Evolutionary conservation across 352 stramenopile species (phyloP).

Genomic region (Phytophthora meadii): DNA sequence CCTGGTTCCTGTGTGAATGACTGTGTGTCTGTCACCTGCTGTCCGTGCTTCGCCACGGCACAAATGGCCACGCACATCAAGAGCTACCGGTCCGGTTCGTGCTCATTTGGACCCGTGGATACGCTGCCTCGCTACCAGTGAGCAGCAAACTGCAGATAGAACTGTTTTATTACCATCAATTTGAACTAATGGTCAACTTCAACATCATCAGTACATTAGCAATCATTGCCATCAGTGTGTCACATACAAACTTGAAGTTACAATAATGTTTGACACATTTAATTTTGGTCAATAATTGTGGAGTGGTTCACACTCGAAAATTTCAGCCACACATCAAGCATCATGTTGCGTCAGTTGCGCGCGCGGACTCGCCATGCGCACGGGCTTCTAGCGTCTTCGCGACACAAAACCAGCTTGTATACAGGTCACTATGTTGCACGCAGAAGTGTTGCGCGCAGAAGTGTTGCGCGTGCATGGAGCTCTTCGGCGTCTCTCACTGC

Average conservation of each 20-base stretch:
- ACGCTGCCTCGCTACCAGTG: slow-evolving; percentile 49
- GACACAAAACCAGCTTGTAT: not conserved
- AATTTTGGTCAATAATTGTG: slow-evolving; percentile 6
- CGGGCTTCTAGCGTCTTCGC: slow-evolving; percentile 15
- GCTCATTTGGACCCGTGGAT: slow-evolving; percentile 57
- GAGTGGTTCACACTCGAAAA: not conserved
- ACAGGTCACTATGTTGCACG: not conserved
- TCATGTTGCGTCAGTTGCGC: slow-evolving; percentile 29
- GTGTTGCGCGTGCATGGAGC: slow-evolving; percentile 26
- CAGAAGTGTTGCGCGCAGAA: slow-evolving; percentile 4
- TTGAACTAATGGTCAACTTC: slow-evolving; percentile 9
- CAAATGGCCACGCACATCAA: slow-evolving; percentile 72
- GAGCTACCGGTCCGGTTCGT: slow-evolving; percentile 60
- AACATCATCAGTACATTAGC: slow-evolving; percentile 21
- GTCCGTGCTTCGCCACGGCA: slow-evolving; percentile 59
- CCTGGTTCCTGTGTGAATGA: slow-evolving; percentile 47
- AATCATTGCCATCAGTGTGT: slow-evolving; percentile 5
- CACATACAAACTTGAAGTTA: not conserved
- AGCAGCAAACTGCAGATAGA: slow-evolving; percentile 9
- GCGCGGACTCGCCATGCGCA: slow-evolving; percentile 5
- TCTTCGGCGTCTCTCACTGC: slow-evolving; percentile 11
- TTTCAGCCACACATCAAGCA: slow-evolving; percentile 14
- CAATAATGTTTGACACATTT: not conserved
- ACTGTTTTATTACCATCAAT: no score
- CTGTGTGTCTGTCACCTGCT: slow-evolving; percentile 45